phyloP scores from a whole-genome alignment of 2,329 filamentous ascomycete species.

The Penicillium brasilianum region DNA sequence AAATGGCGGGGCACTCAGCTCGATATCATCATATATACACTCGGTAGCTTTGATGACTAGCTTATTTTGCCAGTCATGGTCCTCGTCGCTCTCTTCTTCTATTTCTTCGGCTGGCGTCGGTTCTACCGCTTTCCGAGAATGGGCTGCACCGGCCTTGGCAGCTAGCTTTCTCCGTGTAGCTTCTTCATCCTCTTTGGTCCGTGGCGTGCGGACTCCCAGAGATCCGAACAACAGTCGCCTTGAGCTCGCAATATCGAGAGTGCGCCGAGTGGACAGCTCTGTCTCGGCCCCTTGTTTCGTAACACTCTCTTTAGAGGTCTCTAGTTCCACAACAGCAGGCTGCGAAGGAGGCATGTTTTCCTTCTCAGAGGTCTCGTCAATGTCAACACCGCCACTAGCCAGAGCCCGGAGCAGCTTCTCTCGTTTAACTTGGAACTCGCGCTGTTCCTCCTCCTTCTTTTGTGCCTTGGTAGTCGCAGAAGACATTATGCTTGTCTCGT shows the following conservation, averaged over 20 bases:
- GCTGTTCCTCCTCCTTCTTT: constrained; percentile 37
- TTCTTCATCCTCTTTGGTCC: constrained; percentile 70
- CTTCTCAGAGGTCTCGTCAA: constrained; percentile 41
- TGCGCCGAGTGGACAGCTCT: constrained; percentile 42
- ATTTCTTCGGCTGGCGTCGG: constrained; percentile 32
- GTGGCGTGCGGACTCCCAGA: constrained; percentile 71
- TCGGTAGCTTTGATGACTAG: constrained; percentile 81
- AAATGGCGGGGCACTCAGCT: constrained; percentile 79
- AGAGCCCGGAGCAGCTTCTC: constrained; percentile 59
- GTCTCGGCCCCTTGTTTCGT: constrained; percentile 18
- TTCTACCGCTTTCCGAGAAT: constrained; percentile 32
- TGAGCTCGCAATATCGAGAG: constrained; percentile 65
- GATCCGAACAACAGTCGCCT: constrained; percentile 73
- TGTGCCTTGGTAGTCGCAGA: constrained; percentile 29
- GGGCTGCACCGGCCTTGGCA: constrained; percentile 53
- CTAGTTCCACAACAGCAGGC: constrained; percentile 18
- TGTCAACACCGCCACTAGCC: constrained; percentile 58
- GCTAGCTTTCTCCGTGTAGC: constrained; percentile 65
- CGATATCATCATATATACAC: constrained; percentile 72
- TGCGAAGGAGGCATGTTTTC: constrained; percentile 35
- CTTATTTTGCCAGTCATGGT: constrained; percentile 73
- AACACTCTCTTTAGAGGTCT: constrained; percentile 16
- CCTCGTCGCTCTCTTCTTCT: constrained; percentile 50
- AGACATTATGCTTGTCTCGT: constrained; percentile 22
- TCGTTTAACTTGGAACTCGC: constrained; percentile 57